A percentile compares a stretch with the other conserved stretches of the same genome.
Evolutionary conservation across 139 green algal genomes (phyloP).

Genomic region (Dunaliella sp.): DNA sequence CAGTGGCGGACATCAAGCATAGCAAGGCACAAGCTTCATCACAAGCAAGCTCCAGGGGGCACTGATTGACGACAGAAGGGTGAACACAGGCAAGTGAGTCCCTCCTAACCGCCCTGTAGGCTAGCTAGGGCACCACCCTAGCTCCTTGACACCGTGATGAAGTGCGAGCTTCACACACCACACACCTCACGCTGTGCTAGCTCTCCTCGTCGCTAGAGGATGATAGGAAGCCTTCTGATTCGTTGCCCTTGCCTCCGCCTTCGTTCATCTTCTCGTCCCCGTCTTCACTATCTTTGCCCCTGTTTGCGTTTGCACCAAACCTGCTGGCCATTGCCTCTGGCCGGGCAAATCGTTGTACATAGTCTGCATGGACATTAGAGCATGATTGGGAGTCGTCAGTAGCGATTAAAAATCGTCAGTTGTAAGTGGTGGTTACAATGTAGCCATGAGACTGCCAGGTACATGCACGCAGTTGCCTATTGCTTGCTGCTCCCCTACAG

Average conservation of each 20-base stretch:
- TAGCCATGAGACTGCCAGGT: background rate
- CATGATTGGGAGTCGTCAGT: too few relatives aligned
- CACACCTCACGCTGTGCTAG: too few relatives aligned
- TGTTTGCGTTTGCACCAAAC: constrained; percentile 10
- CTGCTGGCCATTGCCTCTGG: constrained; percentile 42
- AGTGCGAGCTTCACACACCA: too few relatives aligned
- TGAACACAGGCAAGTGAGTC: background rate
- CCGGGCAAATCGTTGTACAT: constrained; percentile 70
- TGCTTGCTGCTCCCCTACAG: background rate
- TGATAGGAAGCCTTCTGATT: constrained; percentile 65
- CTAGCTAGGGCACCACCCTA: background rate
- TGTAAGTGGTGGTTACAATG: background rate
- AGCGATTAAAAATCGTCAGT: too few relatives aligned
- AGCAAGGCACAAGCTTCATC: too few relatives aligned
- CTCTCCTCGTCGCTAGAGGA: constrained; percentile 61
- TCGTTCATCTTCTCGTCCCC: constrained; percentile 27
- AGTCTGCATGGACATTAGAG: constrained; percentile 54
- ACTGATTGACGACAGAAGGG: background rate
- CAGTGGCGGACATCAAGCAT: too few relatives aligned
- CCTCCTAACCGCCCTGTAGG: background rate
- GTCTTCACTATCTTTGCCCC: constrained; percentile 6
- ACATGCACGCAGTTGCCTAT: background rate
- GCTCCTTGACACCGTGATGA: too few relatives aligned
- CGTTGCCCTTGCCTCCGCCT: constrained; percentile 38
- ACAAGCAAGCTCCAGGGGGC: too few relatives aligned